These are phyloP conservation scores for Bolboschoenoplectus hybrid DNA, from an alignment of 202 grass and related monocot genomes.

Conservation along the genomic window DNA sequence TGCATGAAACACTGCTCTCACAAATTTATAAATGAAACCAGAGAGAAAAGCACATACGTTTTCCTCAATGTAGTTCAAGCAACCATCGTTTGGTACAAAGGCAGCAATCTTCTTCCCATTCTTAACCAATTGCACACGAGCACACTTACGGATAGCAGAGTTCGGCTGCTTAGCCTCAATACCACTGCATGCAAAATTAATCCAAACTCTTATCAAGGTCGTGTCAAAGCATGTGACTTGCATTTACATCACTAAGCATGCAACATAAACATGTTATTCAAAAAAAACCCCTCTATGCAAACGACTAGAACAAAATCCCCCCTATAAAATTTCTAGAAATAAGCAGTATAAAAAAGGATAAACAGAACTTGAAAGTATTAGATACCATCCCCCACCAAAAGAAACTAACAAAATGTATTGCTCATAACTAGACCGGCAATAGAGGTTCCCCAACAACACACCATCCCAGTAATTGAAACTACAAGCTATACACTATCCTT, in stretches of 20 bases:
- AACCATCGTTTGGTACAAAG: slow-evolving; percentile 88
- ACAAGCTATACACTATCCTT: neutral
- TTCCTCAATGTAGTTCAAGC: slow-evolving; percentile 76
- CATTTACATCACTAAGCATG: neutral
- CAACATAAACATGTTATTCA: too few species aligned
- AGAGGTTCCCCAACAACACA: neutral
- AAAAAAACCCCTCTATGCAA: neutral
- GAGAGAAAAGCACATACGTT: slow-evolving; percentile 44
- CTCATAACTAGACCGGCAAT: neutral
- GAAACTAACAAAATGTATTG: neutral
- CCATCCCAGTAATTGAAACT: neutral
- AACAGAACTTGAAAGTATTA: too few species aligned
- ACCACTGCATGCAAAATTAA: slow-evolving; percentile 49
- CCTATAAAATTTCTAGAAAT: neutral
- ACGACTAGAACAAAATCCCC: neutral
- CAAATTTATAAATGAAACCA: neutral
- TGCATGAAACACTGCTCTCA: neutral
- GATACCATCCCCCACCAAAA: too few species aligned
- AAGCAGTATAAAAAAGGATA: neutral
- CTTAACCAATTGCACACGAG: slow-evolving; percentile 80
- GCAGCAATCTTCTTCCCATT: slow-evolving; percentile 91
- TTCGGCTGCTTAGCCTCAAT: slow-evolving; percentile 87
- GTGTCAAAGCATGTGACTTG: neutral
- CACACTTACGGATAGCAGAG: slow-evolving; percentile 88
- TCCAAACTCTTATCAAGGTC: neutral